Base-by-base conservation (phyloP, 306 rosid genomes). In the Cucurbita moschata region DNA sequence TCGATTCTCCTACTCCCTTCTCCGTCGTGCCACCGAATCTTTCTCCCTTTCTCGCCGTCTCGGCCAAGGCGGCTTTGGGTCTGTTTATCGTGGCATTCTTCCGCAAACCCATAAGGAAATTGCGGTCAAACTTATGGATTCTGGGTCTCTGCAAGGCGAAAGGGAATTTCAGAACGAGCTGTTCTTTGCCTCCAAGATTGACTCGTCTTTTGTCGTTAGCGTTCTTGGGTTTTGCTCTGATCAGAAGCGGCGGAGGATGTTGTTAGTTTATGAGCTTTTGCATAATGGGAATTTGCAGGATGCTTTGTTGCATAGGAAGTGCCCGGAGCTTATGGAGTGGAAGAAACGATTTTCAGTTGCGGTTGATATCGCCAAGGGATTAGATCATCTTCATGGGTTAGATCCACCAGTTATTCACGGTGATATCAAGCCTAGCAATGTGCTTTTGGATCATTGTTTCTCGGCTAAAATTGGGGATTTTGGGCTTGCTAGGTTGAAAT, bases 141-240 rank as follows among this genome's bases (percentile, higher is more conserved):
- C 96, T 9, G 79, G 92, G 0, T 91, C 96, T 12, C 82, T 82
- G 5, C 98, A 94, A 76, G 91, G 92, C 40, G 99, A 94, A 73
- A 90, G 97, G 1, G 99, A 95, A 79, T 95, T 95, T 55, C 92
- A 95, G 78, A 91, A 91, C 87, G 97, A 95, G 79, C 88, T 91
- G 54, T 84, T 91, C 77, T 89, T 95, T 73, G 95, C 96, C 7
- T 83, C 99, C 3, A 75, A 75, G 77, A 85, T 89, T 46, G 83
- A 72, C 1, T 91, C 96, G 0, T 73, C 53, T 7, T 81, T 82
- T 39, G 83, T 87, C 8, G 87, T 86, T 73, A 69, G 89, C 3
- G 88, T 90, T 3, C 49, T 86, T 10, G 96, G 94, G 16, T 95
- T 95, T 80, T 91, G 88, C 46, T 86, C 97, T 11, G 96, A 95